phyloP scores from a whole-genome alignment of 305 asterid species.

The Solanum hybrid region DNA sequence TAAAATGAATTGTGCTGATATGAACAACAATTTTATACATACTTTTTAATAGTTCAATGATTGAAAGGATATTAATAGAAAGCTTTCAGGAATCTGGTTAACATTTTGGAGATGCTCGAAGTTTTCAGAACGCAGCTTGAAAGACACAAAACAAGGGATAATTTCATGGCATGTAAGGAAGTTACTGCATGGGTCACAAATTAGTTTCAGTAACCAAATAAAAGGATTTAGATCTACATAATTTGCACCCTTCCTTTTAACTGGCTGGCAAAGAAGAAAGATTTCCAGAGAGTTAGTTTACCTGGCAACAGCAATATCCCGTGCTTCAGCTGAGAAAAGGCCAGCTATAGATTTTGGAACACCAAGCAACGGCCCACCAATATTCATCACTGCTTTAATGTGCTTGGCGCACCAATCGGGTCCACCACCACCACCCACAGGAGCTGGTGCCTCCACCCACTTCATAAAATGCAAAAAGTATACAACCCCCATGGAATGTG shows the following conservation, averaged over 20 bases:
- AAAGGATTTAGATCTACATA: not conserved
- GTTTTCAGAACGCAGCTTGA: not conserved
- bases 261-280: not conserved
- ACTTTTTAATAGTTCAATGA: not conserved
- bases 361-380: conserved; percentile 75
- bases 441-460: conserved; percentile 92
- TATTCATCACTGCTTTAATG: conserved; percentile 76
- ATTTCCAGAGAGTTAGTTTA: not conserved
- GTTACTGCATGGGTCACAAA: not conserved
- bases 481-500: conserved; percentile 90
- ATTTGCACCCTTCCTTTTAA: not conserved
- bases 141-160: not conserved
- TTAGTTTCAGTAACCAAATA: not conserved
- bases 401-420: conserved; percentile 89
- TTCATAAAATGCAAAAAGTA: conserved; percentile 90
- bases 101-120: not conserved
- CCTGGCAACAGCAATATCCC: conserved; percentile 40
- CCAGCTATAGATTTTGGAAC: conserved; percentile 44
- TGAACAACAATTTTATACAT: not conserved
- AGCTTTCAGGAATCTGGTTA: not conserved
- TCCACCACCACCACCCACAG: conserved; percentile 96
- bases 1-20: not conserved
- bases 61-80: not conserved
- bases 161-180: not conserved
- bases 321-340: conserved; percentile 38